A percentile compares a stretch with the other conserved stretches of the same genome.
Evolutionary conservation across 345 rosid species (phyloP).

Genomic region (Bretschneidera sinensis): DNA sequence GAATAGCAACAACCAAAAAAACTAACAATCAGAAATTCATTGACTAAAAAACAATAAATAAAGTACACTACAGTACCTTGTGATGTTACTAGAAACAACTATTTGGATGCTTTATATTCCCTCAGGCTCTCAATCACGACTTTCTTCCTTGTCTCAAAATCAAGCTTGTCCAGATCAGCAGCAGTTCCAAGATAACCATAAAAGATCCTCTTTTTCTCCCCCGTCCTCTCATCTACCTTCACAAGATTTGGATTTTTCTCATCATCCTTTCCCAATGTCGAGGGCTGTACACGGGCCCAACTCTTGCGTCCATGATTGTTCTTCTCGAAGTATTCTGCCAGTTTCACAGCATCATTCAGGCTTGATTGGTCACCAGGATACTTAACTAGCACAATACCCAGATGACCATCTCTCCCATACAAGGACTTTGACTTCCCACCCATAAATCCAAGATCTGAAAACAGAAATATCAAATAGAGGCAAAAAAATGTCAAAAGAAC

Average conservation of each 20-base stretch:
- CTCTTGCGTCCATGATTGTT: constrained; percentile 69
- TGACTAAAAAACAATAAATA: constrained; percentile 5
- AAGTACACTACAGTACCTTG: constrained; percentile 27
- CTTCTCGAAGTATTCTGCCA: constrained; percentile 79
- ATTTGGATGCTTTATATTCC: constrained; percentile 49
- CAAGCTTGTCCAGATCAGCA: constrained; percentile 70
- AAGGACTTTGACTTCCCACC: constrained; percentile 86
- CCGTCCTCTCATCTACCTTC: constrained; percentile 56
- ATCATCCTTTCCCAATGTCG: constrained; percentile 63
- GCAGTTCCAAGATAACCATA: constrained; percentile 81
- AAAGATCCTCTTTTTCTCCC: constrained; percentile 71
- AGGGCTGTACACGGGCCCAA: constrained; percentile 62
- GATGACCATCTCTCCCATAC: constrained; percentile 93
- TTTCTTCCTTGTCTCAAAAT: constrained; percentile 77
- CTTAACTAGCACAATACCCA: constrained; percentile 69
- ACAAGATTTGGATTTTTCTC: constrained; percentile 71
- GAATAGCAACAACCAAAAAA: neutral
- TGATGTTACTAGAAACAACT: constrained; percentile 23
- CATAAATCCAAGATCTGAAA: constrained; percentile 74
- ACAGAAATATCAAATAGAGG: constrained; percentile 23
- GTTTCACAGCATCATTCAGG: constrained; percentile 64
- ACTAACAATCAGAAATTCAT: neutral
- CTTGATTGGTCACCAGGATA: constrained; percentile 67
- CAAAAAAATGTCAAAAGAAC: constrained; percentile 4
- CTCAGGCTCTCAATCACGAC: constrained; percentile 61